phyloP scores from a whole-genome alignment of 805 yeast genomes.

The Starmerella kuoi region DNA sequence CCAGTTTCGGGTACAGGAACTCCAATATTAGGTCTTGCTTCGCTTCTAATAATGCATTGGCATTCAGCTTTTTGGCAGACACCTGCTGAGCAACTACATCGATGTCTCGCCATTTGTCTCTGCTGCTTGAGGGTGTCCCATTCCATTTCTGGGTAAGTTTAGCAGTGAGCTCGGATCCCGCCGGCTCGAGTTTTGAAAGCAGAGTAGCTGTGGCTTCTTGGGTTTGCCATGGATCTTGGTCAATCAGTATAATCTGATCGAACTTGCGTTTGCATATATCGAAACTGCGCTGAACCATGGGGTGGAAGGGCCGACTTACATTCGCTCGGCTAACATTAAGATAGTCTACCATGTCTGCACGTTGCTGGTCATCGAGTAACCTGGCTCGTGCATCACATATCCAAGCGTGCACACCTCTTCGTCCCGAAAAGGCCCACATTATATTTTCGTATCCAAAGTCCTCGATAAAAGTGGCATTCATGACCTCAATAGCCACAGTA shows the following conservation, averaged over 20 bases:
- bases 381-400: conserved; percentile 79
- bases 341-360: conserved; percentile 75
- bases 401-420: conserved; percentile 99
- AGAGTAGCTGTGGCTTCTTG: conserved; percentile 37
- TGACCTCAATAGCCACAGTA: conserved; percentile 64
- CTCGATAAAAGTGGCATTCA: conserved; percentile 58
- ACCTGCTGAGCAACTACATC: conserved; percentile 33
- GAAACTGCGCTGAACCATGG: conserved; percentile 62
- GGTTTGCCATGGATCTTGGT: conserved; percentile 60
- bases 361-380: conserved; percentile 51
- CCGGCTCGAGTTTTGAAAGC: conserved; percentile 40
- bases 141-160: conserved; percentile 51
- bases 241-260: conserved; percentile 50
- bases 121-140: conserved; percentile 38
- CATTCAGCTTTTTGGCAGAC: conserved; percentile 28
- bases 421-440: conserved; percentile 93
- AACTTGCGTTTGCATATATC: conserved; percentile 54
- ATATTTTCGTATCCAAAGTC: conserved; percentile 83
- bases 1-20: conserved; percentile 80
- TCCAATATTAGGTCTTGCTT: conserved; percentile 71
- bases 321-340: conserved; percentile 49
- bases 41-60: conserved; percentile 47
- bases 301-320: conserved; percentile 75
- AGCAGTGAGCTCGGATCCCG: conserved; percentile 24
- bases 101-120: conserved; percentile 67